phyloP scores from a whole-genome alignment of 2,329 filamentous ascomycete species.

The Tolypocladium ophioglossoides region DNA sequence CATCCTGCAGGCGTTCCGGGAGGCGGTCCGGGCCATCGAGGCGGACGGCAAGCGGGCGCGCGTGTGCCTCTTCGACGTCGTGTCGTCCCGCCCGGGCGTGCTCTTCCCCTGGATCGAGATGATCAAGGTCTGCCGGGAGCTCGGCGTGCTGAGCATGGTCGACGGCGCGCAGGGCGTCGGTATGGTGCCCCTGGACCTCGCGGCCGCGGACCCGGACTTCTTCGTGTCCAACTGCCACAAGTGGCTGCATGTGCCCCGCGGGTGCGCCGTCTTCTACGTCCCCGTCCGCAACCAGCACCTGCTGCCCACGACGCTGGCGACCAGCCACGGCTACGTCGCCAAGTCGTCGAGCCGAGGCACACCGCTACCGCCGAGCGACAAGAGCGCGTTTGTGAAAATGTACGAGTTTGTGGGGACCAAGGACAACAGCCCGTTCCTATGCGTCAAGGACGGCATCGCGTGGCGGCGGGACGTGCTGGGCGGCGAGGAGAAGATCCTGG shows the following conservation, averaged over 20 bases:
- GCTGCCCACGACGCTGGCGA: constrained; percentile 65
- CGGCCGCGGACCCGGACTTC: constrained; percentile 65
- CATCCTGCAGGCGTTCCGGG: constrained; percentile 50
- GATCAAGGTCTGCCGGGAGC: constrained; percentile 50
- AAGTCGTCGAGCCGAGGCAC: constrained; percentile 17
- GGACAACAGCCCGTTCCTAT: constrained; percentile 63
- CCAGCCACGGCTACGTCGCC: constrained; percentile 66
- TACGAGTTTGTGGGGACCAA: constrained; percentile 72
- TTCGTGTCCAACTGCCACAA: constrained; percentile 83
- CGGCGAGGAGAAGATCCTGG: constrained; percentile 59
- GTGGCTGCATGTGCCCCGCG: constrained; percentile 76
- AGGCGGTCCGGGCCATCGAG: constrained; percentile 42
- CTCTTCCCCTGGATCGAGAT: constrained; percentile 68
- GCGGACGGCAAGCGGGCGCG: constrained; percentile 50
- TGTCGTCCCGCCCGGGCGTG: constrained; percentile 70
- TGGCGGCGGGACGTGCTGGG: constrained; percentile 62
- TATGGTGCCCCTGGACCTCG: constrained; percentile 62
- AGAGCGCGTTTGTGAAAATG: constrained; percentile 52
- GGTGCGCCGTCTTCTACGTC: constrained; percentile 73
- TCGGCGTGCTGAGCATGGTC: constrained; percentile 61
- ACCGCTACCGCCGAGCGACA: constrained; percentile 32
- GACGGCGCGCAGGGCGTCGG: constrained; percentile 84
- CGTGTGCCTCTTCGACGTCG: constrained; percentile 63
- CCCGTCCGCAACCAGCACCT: constrained; percentile 65
- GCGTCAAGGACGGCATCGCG: constrained; percentile 57